A percentile compares a stretch with the other conserved stretches of the same genome.
Conservation (phyloP, 306 rosid species). For the Trichosanthes truncata region DNA sequence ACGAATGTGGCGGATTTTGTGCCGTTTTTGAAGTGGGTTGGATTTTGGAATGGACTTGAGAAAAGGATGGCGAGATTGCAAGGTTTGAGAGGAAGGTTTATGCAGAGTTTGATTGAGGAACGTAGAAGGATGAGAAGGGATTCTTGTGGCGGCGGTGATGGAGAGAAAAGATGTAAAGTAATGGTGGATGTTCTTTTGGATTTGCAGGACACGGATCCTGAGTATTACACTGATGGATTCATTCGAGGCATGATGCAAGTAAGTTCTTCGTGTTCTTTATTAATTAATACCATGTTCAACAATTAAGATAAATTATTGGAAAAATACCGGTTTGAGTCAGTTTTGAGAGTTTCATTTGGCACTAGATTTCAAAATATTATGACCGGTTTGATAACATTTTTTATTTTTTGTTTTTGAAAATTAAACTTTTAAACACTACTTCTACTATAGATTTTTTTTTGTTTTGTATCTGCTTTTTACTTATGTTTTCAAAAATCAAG, state of each 20-base stretch:
- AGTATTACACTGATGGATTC: slow-evolving; percentile 20
- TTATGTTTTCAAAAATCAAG: no score
- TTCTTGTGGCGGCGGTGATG: not conserved
- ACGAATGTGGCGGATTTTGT: slow-evolving; percentile 23
- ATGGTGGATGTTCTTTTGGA: slow-evolving; percentile 25
- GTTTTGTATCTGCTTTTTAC: no score
- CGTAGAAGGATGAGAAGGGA: slow-evolving; percentile 7
- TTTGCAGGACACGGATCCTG: slow-evolving; percentile 23
- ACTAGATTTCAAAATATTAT: no score
- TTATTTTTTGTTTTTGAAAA: no score
- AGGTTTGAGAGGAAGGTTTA: slow-evolving; percentile 13
- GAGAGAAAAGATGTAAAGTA: no score
- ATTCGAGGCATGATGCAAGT: slow-evolving; percentile 26
- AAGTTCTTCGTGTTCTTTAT: not conserved
- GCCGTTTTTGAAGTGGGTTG: slow-evolving; percentile 15
- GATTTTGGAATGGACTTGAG: slow-evolving; percentile 3
- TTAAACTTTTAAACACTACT: no score
- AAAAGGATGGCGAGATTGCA: slow-evolving; percentile 17
- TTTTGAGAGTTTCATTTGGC: no score
- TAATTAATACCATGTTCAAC: no score
- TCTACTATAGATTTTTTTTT: no score
- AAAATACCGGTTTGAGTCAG: no score
- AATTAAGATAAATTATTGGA: no score
- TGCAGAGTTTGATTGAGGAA: slow-evolving; percentile 26
- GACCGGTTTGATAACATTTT: no score